Evolutionary conservation across 768 basidiomycete species (phyloP).

Genomic region (Xerocomellus dryophilus): DNA sequence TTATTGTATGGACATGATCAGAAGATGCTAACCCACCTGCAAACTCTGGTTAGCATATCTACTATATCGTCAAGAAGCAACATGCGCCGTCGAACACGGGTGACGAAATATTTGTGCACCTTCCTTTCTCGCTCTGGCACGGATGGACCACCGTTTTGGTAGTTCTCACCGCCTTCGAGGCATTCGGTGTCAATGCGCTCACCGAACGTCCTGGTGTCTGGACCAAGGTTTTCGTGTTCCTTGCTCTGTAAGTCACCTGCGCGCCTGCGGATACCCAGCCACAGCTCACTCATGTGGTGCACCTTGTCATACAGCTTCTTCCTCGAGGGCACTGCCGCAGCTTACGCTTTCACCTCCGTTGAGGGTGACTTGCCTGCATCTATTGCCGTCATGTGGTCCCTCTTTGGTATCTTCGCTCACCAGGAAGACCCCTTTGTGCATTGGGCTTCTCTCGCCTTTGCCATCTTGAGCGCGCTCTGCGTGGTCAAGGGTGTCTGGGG

Average conservation of each 20-base stretch:
- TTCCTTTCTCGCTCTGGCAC: constrained; percentile 95
- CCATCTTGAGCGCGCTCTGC: constrained; percentile 81
- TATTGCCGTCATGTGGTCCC: constrained; percentile 87
- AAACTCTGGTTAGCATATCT: constrained; percentile 62
- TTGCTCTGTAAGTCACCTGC: constrained; percentile 60
- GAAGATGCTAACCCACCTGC: constrained; percentile 11
- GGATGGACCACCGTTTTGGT: constrained; percentile 89
- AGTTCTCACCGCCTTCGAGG: constrained; percentile 79
- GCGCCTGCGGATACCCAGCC: neutral
- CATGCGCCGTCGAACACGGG: constrained; percentile 58
- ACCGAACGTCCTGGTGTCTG: constrained; percentile 70
- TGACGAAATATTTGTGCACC: constrained; percentile 89
- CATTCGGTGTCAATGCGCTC: constrained; percentile 78
- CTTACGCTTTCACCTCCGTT: constrained; percentile 86
- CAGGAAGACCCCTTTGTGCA: constrained; percentile 74
- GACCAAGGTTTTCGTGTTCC: constrained; percentile 95
- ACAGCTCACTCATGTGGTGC: constrained; percentile 7
- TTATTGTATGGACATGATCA: constrained; percentile 5
- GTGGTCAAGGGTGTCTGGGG: constrained; percentile 75
- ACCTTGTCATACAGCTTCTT: constrained; percentile 57
- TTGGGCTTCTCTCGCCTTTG: constrained; percentile 83
- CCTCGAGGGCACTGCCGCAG: constrained; percentile 88
- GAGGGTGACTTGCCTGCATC: constrained; percentile 94
- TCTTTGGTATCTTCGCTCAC: constrained; percentile 88
- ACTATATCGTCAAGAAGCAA: constrained; percentile 90